Evolutionary conservation across 129 eudicot species (phyloP), one percentile per base, ranked within the genome.

Genomic region (Sambucus nigra): DNA sequence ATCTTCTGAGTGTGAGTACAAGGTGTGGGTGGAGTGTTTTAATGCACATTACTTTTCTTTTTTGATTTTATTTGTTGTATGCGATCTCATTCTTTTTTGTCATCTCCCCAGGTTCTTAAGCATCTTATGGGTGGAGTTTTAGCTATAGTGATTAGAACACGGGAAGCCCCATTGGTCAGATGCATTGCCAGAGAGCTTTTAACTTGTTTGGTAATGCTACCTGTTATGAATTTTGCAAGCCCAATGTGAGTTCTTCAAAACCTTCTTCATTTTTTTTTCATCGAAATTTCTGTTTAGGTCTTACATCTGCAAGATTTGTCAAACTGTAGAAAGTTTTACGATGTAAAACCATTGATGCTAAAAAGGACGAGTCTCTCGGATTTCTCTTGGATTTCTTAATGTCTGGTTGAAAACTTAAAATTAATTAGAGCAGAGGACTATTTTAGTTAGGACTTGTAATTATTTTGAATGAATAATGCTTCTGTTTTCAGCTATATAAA

Each of bases 1-100:
- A 56, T 92, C 96, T 55, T 52, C 94, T 14, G 96, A 92, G 69
- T 61, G 91, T 82, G 99, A 92, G 92, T 86, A 86, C 96, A 92
- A 92, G 99, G 99, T 92, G 84, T 82, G 83, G 64, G 77, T 69
- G 72, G 67, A 67, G 82, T 69, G 63, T 65, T 66, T 57, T 72
- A 35, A 47, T 63, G 57, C 47, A n/a, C n/a, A n/a, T n/a, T 49
- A 33, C 25, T 17, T 45, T 2, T 59, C 40, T 32, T 29, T 17
- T 25, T 42, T 11, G 3, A 32, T 47, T 3, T 47, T 51, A 18
- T 41, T 65, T 46, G 42, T 55, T 69, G 41, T 61, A 38, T 62
- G 57, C 54, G 22, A 60, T 66, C 67, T 73, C 48, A 68, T 66
- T 44, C 31, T 70, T 19, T 40, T n/a, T 55, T 42, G 4, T 48